These are phyloP conservation scores for Colletotrichum chlorophyti DNA, from an alignment of 2,329 filamentous ascomycete species.

Conservation along the genomic window DNA sequence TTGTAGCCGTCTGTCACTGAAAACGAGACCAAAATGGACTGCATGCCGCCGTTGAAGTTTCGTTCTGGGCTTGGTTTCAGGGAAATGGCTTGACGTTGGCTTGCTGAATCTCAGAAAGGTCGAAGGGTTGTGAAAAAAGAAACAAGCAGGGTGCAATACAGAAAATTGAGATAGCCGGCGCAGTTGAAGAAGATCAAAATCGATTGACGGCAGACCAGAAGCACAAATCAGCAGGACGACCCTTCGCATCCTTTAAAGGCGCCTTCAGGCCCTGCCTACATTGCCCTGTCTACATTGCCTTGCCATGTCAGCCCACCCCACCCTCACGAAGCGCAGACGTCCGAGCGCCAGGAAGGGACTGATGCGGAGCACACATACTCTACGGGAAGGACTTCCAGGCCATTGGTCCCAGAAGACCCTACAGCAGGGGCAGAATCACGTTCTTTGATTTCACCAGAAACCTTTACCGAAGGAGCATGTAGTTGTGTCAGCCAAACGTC, in stretches of 20 bases:
- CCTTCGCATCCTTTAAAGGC: slow-evolving; percentile 14
- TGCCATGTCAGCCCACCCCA: slow-evolving; percentile 18
- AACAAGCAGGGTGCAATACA: no score
- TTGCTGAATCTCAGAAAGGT: no score
- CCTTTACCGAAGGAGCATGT: slow-evolving; percentile 18
- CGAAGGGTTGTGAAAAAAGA: no score
- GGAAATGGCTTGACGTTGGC: no score
- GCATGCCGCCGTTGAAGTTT: not conserved
- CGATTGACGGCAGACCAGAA: not conserved
- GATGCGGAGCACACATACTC: slow-evolving; percentile 13
- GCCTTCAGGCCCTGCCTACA: slow-evolving; percentile 1
- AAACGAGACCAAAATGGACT: not conserved
- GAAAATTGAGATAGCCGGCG: no score
- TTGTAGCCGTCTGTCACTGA: slow-evolving; percentile 30
- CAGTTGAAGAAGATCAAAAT: no score
- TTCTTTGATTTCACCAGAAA: slow-evolving; percentile 6
- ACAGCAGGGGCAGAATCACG: not conserved
- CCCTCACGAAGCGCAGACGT: slow-evolving; percentile 10
- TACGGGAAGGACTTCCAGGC: no score
- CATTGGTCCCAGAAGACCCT: not conserved
- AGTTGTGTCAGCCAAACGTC: slow-evolving; percentile 8
- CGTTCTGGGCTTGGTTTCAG: no score
- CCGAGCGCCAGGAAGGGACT: slow-evolving; percentile 7
- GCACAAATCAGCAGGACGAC: not conserved
- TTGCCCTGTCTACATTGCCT: no score